Percentiles rank a stretch among this genome's conserved stretches.
phyloP scores from a whole-genome alignment of 2,329 filamentous ascomycete species.

The Nigrospora osmanthi region DNA sequence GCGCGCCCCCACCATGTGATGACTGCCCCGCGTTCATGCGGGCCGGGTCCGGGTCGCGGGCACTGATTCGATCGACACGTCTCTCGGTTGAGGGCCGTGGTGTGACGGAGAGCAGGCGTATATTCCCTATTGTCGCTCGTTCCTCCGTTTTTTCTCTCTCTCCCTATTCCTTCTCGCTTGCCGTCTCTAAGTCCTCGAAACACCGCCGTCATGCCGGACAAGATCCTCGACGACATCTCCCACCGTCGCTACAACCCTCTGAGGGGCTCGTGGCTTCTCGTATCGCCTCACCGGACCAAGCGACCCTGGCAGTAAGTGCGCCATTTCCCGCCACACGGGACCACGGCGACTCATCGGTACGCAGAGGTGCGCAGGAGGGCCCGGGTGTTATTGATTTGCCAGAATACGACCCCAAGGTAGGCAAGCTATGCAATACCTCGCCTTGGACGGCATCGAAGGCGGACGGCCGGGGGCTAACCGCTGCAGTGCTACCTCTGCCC shows the following conservation, averaged over 20 bases:
- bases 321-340: neutral
- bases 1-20: no score
- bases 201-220: constrained; percentile 52
- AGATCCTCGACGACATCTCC: constrained; percentile 88
- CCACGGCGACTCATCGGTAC: neutral
- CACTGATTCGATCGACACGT: no score
- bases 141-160: neutral
- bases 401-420: constrained; percentile 67
- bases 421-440: constrained; percentile 5
- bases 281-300: constrained; percentile 94
- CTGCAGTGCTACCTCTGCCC: constrained; percentile 89
- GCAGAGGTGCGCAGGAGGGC: constrained; percentile 69
- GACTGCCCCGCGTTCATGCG: no score
- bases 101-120: no score
- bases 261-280: constrained; percentile 83
- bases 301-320: constrained; percentile 86
- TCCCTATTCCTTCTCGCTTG: neutral
- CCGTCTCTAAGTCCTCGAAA: neutral
- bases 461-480: neutral
- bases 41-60: no score
- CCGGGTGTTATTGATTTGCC: constrained; percentile 64
- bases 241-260: constrained; percentile 91
- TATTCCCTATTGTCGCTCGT: neutral
- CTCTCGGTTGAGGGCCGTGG: no score
- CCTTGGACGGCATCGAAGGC: no score